Conservation (phyloP, 192 early-diverging fungal species). For the Backusella luteola region DNA sequence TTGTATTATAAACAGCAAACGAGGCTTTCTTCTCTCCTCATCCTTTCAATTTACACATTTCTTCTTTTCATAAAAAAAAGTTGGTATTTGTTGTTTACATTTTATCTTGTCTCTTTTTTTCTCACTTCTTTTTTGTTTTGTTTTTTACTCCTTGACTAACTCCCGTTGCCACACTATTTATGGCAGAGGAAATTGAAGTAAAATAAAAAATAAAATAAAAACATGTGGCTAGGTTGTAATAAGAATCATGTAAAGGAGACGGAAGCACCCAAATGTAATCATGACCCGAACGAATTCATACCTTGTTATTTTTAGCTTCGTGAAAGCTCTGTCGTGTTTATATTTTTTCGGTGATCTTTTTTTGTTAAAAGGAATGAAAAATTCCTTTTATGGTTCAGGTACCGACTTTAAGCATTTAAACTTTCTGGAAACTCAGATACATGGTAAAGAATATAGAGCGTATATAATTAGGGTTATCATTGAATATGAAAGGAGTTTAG, state of each 20-base stretch:
- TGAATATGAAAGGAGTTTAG: not conserved
- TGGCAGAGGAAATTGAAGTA: not conserved
- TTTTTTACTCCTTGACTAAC: not conserved
- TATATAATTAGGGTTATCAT: not conserved
- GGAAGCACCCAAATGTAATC: not conserved
- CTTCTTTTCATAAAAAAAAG: not conserved
- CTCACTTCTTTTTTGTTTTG: not conserved
- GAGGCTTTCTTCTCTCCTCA: not conserved
- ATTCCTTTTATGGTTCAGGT: constrained; percentile 2
- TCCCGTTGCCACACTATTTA: constrained; percentile 5
- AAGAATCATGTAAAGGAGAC: not conserved
- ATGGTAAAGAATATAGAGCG: no score
- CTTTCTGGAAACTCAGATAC: not conserved
- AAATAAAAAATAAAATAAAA: not conserved
- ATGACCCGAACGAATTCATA: not conserved
- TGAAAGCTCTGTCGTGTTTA: not conserved
- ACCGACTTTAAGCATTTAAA: not conserved
- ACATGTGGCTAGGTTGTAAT: constrained; percentile 1
- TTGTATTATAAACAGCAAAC: not conserved
- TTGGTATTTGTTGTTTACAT: not conserved
- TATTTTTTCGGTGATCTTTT: not conserved
- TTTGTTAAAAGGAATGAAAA: not conserved
- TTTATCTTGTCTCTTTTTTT: not conserved
- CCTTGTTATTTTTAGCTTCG: not conserved
- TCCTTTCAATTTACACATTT: not conserved